phyloP scores from a whole-genome alignment of 164 flowering plant genomes.

The Tinospora cordifolia region DNA sequence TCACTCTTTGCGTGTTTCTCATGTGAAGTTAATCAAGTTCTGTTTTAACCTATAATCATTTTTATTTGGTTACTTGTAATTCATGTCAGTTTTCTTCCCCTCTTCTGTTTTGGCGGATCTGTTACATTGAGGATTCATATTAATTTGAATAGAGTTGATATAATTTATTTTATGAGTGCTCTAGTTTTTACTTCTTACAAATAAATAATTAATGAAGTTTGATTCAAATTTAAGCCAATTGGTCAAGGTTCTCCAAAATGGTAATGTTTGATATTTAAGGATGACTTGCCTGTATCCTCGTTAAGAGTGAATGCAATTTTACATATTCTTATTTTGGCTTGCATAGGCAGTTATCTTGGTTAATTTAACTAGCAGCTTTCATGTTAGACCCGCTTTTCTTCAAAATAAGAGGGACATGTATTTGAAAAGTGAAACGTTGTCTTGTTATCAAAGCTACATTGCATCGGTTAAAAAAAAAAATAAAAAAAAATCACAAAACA shows the following conservation, averaged over 20 bases:
- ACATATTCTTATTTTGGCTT: neutral
- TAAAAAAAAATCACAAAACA: too few relatives aligned
- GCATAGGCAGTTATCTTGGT: slow-evolving; percentile 6
- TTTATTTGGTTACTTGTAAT: neutral
- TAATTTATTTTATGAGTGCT: too few relatives aligned
- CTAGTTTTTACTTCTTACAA: too few relatives aligned
- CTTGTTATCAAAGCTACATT: too few relatives aligned
- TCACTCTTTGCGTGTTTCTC: neutral
- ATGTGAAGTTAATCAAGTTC: neutral
- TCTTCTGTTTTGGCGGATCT: neutral
- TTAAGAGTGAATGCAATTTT: neutral
- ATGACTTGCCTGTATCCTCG: slow-evolving; percentile 4
- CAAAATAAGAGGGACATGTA: too few relatives aligned
- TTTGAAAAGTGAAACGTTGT: too few relatives aligned
- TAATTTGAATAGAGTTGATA: neutral
- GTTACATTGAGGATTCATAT: neutral
- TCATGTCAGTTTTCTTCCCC: neutral
- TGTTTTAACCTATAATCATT: neutral
- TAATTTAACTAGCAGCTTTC: slow-evolving; percentile 3
- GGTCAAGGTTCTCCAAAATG: too few relatives aligned
- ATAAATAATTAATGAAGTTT: too few relatives aligned
- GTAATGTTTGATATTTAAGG: neutral
- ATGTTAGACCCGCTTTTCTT: slow-evolving; percentile 6
- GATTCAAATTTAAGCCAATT: too few relatives aligned
- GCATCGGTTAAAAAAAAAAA: too few relatives aligned